These are phyloP conservation scores for Nigrograna mackinnonii DNA, from an alignment of 2,329 filamentous ascomycete genomes.

Conservation along the genomic window DNA sequence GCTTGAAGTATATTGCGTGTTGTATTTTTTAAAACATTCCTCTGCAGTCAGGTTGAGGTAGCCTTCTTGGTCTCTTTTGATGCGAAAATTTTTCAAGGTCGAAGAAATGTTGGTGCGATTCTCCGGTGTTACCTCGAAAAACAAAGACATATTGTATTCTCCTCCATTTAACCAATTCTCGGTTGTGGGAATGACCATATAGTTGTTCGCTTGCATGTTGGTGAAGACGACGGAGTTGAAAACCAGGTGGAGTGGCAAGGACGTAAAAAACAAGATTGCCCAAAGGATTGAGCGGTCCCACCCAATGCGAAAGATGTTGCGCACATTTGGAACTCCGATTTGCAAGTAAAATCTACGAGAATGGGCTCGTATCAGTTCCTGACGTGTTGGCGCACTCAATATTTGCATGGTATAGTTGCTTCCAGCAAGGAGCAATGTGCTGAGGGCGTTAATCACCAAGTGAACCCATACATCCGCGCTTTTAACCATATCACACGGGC, in stretches of 20 bases:
- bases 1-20: slow-evolving; percentile 11
- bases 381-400: slow-evolving; percentile 51
- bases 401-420: slow-evolving; percentile 57
- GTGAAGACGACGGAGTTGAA: slow-evolving; percentile 22
- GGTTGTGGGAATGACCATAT: slow-evolving; percentile 11
- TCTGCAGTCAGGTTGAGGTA: neutral
- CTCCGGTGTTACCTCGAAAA: neutral
- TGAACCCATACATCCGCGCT: slow-evolving; percentile 32
- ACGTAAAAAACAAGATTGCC: slow-evolving; percentile 7
- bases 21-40: slow-evolving; percentile 13
- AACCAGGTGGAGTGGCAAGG: slow-evolving; percentile 18
- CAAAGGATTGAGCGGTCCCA: slow-evolving; percentile 6
- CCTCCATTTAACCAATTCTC: slow-evolving; percentile 14
- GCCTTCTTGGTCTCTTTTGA: neutral
- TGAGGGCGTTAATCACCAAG: slow-evolving; percentile 51
- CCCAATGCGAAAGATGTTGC: slow-evolving; percentile 30
- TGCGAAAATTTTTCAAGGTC: neutral
- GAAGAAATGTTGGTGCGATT: neutral
- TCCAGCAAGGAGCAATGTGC: slow-evolving; percentile 48
- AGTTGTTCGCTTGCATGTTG: slow-evolving; percentile 17
- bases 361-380: slow-evolving; percentile 54
- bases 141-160: slow-evolving; percentile 6
- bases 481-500: neutral
- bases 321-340: slow-evolving; percentile 42
- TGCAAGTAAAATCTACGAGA: slow-evolving; percentile 37